Base-by-base conservation (phyloP, 495 filamentous ascomycete genomes). In the Hyaloscypha finlandica region DNA sequence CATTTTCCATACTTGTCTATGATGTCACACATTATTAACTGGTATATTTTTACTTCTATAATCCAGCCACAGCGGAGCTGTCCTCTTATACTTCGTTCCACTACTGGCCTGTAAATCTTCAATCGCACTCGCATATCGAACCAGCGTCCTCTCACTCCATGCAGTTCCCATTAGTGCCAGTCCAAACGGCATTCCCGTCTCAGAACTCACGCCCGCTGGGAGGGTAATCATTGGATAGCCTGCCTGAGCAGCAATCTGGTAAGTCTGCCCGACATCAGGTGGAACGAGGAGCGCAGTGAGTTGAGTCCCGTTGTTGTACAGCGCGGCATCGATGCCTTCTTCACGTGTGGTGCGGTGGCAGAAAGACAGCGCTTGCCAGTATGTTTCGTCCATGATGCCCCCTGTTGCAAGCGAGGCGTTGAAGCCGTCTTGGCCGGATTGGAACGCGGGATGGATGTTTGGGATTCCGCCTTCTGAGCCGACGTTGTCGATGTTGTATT, bases 141-240 rank as follows among this genome's bases (percentile, higher is more conserved):
- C 78, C 63, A 92, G 75, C 54, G 77, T 79, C 2, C 77, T 77
- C 73, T 93, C 90, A 4, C 80, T 81, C 74, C 81, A 92, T 1
- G 89, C 89, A 3, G 88, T 89, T 37, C 79, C 76, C 83, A 92
- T 85, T 48, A 93, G 77, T 3, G 82, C 87, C 29, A 93, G 74
- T 0, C 90, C 89, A 71, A 88, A 91, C 1, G 88, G 88, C 85
- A 93, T 90, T 12, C 88, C 87, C 1, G 80, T 89, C 31, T 68
- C 70, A 4, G 76, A 61, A 70, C 81, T 78, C 12, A 82, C 75
- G 16, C 84, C 85, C 2, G 83, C 88, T 0, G 90, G 90, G 0
- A 93, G 71, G 3, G 89, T 92, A 67, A 92, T 78, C 64, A 90
- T 81, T 2, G 89, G 90, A 74, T 93, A 92, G 1, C 89, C 89